These are phyloP conservation scores for Lophiostoma macrostomum DNA, from an alignment of 495 filamentous ascomycete genomes.

Conservation along the genomic window DNA sequence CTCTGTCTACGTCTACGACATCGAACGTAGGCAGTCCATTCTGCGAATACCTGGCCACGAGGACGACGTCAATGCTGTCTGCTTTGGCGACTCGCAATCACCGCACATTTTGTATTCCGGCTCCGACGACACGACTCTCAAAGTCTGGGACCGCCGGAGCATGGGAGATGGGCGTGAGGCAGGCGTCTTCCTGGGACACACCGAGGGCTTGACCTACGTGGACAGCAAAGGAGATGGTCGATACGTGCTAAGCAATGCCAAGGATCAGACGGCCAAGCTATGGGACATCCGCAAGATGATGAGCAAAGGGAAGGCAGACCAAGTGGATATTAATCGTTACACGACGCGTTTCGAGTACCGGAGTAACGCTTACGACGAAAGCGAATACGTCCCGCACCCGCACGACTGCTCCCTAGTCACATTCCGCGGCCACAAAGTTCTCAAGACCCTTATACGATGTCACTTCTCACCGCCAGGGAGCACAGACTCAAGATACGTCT, in stretches of 20 bases:
- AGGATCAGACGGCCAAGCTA: constrained; percentile 96
- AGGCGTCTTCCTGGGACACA: constrained; percentile 90
- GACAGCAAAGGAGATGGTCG: constrained; percentile 95
- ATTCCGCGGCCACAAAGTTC: constrained; percentile 82
- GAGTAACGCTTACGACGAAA: constrained; percentile 64
- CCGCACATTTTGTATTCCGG: constrained; percentile 96
- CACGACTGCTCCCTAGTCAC: constrained; percentile 91
- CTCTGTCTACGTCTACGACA: constrained; percentile 88
- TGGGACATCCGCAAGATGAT: constrained; percentile 91
- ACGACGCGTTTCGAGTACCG: constrained; percentile 85
- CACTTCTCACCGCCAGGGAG: constrained; percentile 90
- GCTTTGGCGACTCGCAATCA: constrained; percentile 83
- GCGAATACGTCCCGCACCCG: constrained; percentile 69
- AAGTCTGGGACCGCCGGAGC: constrained; percentile 92
- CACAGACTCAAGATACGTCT: constrained; percentile 90
- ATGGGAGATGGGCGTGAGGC: constrained; percentile 85
- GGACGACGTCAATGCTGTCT: constrained; percentile 95
- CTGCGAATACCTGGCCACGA: constrained; percentile 74
- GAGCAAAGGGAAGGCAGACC: constrained; percentile 61
- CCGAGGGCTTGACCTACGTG: constrained; percentile 90
- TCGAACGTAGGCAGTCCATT: constrained; percentile 71
- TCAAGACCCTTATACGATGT: constrained; percentile 87
- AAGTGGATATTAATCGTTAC: constrained; percentile 51
- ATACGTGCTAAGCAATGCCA: constrained; percentile 90
- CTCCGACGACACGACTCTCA: constrained; percentile 89